Evolutionary conservation across 179 eudicot species (phyloP), one percentile per base, ranked within the genome.

Genomic region (Actinidia arguta): DNA sequence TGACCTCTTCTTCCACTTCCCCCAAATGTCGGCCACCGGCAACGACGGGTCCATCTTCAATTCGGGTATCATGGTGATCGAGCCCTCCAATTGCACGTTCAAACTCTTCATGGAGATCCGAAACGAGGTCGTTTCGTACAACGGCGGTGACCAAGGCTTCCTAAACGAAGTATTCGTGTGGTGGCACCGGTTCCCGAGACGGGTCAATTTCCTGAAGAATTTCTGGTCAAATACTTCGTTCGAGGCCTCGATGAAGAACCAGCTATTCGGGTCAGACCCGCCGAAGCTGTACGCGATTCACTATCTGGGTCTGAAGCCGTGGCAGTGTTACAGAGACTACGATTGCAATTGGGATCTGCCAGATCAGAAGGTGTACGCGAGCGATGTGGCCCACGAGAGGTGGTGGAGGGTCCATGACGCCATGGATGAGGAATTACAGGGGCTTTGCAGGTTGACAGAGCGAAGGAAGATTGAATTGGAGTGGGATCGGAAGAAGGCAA

Each of bases 111-210:
- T 96, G 99, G 82, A 87, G 3, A 88, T 80, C 1, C 86, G 89
- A 0, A 87, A 91, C 54, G 89, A 91, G 72, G 88, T 96, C 10
- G 85, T 92, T 0, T 96, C 99, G 0, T 95, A 95, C 82, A 96
- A 96, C 52, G 99, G 99, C 16, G 99, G 99, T 1, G 99, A 95
- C 66, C 99, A 96, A 56, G 99, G 99, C 4, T 96, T 95, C 81
- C 78, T 96, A 0, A 96, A 96, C 36, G 99, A 96, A 84, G 87
- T 96, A 0, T 96, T 95, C 24, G 94, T 95, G 5, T 96, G 95
- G 95, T 96, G 99, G 99, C 99, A 96, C 66, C 81, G 99, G 47
- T 81, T 96, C 36, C 98, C 99, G 14, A 86, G 98, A 56, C 84
- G 99, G 5, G 93, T 96, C 2, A 95, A 95, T 73, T 96, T 92